Conservation (phyloP, 805 yeast genomes). For the Lipomyces starkeyi region DNA sequence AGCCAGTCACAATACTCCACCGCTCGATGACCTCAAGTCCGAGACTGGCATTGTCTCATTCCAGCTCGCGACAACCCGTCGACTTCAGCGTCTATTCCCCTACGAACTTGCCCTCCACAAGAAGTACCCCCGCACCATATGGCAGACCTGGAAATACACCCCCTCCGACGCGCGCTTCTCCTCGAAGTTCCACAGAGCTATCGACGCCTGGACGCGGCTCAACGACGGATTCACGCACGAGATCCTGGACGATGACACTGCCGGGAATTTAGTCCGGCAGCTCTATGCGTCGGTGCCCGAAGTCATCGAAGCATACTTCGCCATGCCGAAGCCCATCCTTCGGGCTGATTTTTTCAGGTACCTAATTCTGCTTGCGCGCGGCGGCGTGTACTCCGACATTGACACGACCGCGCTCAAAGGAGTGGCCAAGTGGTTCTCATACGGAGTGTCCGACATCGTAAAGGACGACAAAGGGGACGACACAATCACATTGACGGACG, state of each 20-base stretch:
- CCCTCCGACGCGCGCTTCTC: constrained; percentile 64
- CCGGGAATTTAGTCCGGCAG: constrained; percentile 59
- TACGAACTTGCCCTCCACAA: constrained; percentile 62
- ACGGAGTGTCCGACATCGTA: constrained; percentile 46
- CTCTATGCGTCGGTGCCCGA: constrained; percentile 75
- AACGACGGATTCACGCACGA: constrained; percentile 74
- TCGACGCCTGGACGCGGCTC: constrained; percentile 65
- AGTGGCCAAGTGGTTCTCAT: constrained; percentile 74
- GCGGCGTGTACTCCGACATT: constrained; percentile 91
- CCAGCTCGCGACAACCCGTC: constrained; percentile 53
- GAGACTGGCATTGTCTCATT: constrained; percentile 3
- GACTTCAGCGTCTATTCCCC: constrained; percentile 74
- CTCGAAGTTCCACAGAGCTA: constrained; percentile 54
- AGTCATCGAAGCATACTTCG: constrained; percentile 72
- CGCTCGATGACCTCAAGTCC: constrained; percentile 8
- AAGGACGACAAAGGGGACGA: constrained; percentile 5
- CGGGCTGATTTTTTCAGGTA: constrained; percentile 95
- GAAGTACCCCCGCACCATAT: constrained; percentile 73
- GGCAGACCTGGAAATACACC: constrained; percentile 94
- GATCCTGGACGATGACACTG: constrained; percentile 71
- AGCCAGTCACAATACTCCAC: constrained; percentile 7
- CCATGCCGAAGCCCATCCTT: constrained; percentile 79
- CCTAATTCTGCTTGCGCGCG: constrained; percentile 82
- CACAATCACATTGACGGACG: constrained; percentile 11
- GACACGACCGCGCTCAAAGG: constrained; percentile 83